phyloP scores from a whole-genome alignment of 2,329 filamentous ascomycete genomes.

The Mycosphaerella sp. region DNA sequence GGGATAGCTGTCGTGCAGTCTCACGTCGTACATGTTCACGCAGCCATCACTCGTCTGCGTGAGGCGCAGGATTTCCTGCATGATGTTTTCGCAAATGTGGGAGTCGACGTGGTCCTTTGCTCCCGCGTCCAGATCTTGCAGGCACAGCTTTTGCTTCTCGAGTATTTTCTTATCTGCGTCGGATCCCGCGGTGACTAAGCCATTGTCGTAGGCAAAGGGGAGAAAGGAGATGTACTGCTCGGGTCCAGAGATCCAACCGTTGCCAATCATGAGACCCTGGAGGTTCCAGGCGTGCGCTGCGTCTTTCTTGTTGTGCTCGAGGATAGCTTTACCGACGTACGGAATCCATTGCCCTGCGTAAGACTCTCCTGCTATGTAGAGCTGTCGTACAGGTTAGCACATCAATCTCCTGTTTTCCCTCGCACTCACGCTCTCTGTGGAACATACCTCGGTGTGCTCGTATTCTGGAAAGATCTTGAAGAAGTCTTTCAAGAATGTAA shows the following conservation, averaged over 20 bases:
- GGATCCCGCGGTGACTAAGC: slow-evolving; percentile 62
- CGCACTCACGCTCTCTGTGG: not conserved
- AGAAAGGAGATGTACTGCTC: slow-evolving; percentile 90
- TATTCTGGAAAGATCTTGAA: slow-evolving; percentile 89
- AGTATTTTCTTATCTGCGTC: slow-evolving; percentile 62
- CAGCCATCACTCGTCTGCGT: slow-evolving; percentile 58
- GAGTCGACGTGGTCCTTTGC: slow-evolving; percentile 59
- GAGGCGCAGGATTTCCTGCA: slow-evolving; percentile 63
- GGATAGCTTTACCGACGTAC: slow-evolving; percentile 86
- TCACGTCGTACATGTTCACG: slow-evolving; percentile 95
- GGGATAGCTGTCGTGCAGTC: slow-evolving; percentile 69
- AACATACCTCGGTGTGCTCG: slow-evolving; percentile 80
- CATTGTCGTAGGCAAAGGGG: slow-evolving; percentile 69
- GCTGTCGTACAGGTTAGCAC: slow-evolving; percentile 44
- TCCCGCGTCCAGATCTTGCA: slow-evolving; percentile 53
- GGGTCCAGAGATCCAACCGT: slow-evolving; percentile 88
- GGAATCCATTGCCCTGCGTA: slow-evolving; percentile 97
- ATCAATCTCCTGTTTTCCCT: not conserved
- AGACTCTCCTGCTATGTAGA: slow-evolving; percentile 93
- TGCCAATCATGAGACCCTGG: slow-evolving; percentile 83
- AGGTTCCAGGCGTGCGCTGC: slow-evolving; percentile 62
- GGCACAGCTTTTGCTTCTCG: slow-evolving; percentile 61
- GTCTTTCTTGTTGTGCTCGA: slow-evolving; percentile 70
- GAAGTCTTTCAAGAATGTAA: slow-evolving; percentile 85
- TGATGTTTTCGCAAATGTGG: slow-evolving; percentile 64